phyloP scores from a whole-genome alignment of 2,329 filamentous ascomycete genomes.

The Exophiala calicioides region DNA sequence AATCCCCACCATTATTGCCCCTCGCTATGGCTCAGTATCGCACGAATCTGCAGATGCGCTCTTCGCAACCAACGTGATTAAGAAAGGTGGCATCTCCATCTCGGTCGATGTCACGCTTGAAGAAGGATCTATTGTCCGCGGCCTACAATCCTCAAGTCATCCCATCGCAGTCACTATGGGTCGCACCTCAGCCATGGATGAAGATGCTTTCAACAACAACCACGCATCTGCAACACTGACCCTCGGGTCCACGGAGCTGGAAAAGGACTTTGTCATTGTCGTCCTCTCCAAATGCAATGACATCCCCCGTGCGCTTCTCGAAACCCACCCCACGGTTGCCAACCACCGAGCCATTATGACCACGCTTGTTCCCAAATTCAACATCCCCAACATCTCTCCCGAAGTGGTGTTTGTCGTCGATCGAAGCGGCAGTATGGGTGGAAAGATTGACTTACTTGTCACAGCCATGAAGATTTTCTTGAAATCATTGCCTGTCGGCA shows the following conservation, averaged over 20 bases:
- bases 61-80: conserved; percentile 4
- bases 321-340: conserved; percentile 62
- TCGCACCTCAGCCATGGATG: conserved; percentile 51
- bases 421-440: conserved; percentile 63
- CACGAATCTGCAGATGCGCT: conserved; percentile 7
- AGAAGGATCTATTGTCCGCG: conserved; percentile 58
- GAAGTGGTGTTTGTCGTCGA: conserved; percentile 75
- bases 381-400: conserved; percentile 55
- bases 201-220: conserved; percentile 52
- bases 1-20: conserved; percentile 67
- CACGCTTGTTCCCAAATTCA: conserved; percentile 69
- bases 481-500: conserved; percentile 58
- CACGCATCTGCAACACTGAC: conserved; percentile 65
- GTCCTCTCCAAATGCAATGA: conserved; percentile 62
- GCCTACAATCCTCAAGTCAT: conserved; percentile 67
- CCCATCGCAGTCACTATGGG: conserved; percentile 67
- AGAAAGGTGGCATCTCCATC: conserved; percentile 52
- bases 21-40: conserved; percentile 58
- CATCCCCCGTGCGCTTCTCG: conserved; percentile 65
- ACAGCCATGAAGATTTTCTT: conserved; percentile 59
- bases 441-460: conserved; percentile 51
- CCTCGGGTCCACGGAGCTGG: conserved; percentile 55
- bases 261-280: conserved; percentile 68
- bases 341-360: conserved; percentile 68
- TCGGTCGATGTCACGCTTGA: conserved; percentile 63